Evolutionary conservation across 116 monocot species (phyloP), one percentile per base, ranked within the genome.

Genomic region (Trichopus zeylanicus): DNA sequence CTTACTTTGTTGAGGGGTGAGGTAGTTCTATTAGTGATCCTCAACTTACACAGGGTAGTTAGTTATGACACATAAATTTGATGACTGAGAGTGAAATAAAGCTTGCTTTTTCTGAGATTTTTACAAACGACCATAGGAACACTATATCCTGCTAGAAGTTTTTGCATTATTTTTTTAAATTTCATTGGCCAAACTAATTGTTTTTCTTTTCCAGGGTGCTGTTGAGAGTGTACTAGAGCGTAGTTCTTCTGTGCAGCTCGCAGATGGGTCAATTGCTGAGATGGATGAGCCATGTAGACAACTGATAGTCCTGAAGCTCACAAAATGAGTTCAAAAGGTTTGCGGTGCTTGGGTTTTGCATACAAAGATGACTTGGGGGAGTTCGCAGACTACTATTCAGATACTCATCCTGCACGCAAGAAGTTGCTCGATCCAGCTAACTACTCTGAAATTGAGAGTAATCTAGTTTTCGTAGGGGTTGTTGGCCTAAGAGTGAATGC

Each of bases 291-390:
- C 67, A 32, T 68, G 61, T 62, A 62, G 66, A 38, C 67, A 85
- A 29, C 39, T 70, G 47, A 68, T 85, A 56, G 55, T 77, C 26
- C 32, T 47, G 22, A 85, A 32, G 55, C 73, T 74, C 66, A 68
- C 7, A 77, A 81, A 27, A 85, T 85, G 85, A 77, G 85, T 68
- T 85, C 85, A 48, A 80, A 85, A 52, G 85, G 85, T 0, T 66
- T 85, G 65, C 67, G 85, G 9, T 85, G 85, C 59, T 74, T 85
- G 61, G 80, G 74, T 19, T 71, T 85, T 60, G 73, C 85, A 38
- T 85, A 70, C 60, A 85, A 71, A 66, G 77, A 85, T 74, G 81
- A 77, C 25, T 54, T 81, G 61, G 74, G 67, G 29, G 85, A 77
- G 68, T 74, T 85, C 53, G 67, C 65, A 16, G 85, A 85, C 65